Evolutionary conservation across 495 filamentous ascomycete genomes (phyloP).

Genomic region (Penicillium roqueforti): DNA sequence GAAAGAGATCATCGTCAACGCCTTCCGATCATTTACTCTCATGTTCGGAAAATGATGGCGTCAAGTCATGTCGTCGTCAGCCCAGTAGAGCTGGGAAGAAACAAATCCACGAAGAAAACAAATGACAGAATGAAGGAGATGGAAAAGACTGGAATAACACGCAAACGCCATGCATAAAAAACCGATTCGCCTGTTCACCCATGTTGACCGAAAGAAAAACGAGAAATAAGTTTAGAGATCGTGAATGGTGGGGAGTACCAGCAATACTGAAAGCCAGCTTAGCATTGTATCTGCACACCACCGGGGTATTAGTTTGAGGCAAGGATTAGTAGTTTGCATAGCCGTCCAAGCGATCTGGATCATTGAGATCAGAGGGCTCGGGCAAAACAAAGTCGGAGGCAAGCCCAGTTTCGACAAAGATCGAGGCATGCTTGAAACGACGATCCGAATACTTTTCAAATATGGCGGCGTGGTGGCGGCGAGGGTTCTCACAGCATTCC

Average conservation of each 20-base stretch:
- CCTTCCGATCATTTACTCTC: slow-evolving; percentile 20
- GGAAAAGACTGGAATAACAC: background rate
- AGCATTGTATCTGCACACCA: slow-evolving; percentile 5
- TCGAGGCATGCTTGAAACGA: slow-evolving; percentile 76
- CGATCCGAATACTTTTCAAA: slow-evolving; percentile 87
- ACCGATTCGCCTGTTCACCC: slow-evolving; percentile 17
- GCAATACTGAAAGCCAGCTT: background rate
- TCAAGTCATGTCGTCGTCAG: slow-evolving; percentile 26
- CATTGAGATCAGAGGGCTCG: slow-evolving; percentile 17
- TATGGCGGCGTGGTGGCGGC: slow-evolving; percentile 76
- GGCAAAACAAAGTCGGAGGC: slow-evolving; percentile 47
- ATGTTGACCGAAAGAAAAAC: slow-evolving; percentile 9
- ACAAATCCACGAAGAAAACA: slow-evolving; percentile 15
- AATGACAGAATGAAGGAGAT: slow-evolving; percentile 5
- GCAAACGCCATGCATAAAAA: slow-evolving; percentile 21
- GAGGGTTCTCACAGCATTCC: slow-evolving; percentile 80
- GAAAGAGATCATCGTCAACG: slow-evolving; percentile 19
- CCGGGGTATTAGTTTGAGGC: background rate
- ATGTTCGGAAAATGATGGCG: slow-evolving; percentile 20
- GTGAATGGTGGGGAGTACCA: background rate
- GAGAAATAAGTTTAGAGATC: slow-evolving; percentile 11
- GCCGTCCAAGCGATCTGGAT: slow-evolving; percentile 18
- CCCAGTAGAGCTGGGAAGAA: slow-evolving; percentile 15
- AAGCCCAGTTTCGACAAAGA: slow-evolving; percentile 73
- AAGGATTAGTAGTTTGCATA: slow-evolving; percentile 21